Evolutionary conservation across 352 stramenopile species (phyloP).

Genomic region (Globisporangium paroecandrum): DNA sequence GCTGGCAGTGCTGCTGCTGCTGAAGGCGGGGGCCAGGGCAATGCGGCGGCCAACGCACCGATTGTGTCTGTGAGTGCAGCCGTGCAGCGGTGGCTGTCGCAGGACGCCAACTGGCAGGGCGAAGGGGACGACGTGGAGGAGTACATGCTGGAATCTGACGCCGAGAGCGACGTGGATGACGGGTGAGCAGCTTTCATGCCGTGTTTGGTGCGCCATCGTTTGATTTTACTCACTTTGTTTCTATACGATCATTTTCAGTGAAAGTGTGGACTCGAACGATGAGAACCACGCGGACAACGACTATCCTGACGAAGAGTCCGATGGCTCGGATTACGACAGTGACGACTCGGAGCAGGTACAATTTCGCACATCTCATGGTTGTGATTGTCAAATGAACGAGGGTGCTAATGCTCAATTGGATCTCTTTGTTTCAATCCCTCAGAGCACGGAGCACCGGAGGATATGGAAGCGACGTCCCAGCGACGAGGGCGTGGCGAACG

Average conservation of each 20-base stretch:
- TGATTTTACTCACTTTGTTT: conserved; percentile 1
- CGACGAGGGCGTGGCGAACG: conserved; percentile 16
- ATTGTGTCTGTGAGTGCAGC: conserved; percentile 72
- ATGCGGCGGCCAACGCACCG: conserved; percentile 26
- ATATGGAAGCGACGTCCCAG: conserved; percentile 19
- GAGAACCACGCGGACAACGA: conserved; percentile 77
- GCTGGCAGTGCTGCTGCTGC: not conserved
- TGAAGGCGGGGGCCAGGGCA: conserved; percentile 12
- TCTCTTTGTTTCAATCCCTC: not conserved
- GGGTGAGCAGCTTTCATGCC: conserved; percentile 42
- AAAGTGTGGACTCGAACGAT: conserved; percentile 82
- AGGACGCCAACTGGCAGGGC: conserved; percentile 42
- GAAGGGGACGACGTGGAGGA: conserved; percentile 60
- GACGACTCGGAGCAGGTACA: conserved; percentile 35
- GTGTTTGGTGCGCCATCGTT: conserved; percentile 17
- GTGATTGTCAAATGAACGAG: not conserved
- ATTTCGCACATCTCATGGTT: not conserved
- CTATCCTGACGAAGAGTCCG: conserved; percentile 80
- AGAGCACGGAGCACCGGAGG: conserved; percentile 16
- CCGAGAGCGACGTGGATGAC: conserved; percentile 69
- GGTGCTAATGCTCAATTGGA: not conserved
- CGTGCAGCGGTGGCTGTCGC: conserved; percentile 73
- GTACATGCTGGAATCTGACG: conserved; percentile 77
- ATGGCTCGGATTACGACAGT: conserved; percentile 32
- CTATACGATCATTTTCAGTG: conserved; percentile 25